Percentiles rank a stretch among this genome's conserved stretches.
Conservation (phyloP, 1,139 yeast species). For the Suhomyces wounanorum region DNA sequence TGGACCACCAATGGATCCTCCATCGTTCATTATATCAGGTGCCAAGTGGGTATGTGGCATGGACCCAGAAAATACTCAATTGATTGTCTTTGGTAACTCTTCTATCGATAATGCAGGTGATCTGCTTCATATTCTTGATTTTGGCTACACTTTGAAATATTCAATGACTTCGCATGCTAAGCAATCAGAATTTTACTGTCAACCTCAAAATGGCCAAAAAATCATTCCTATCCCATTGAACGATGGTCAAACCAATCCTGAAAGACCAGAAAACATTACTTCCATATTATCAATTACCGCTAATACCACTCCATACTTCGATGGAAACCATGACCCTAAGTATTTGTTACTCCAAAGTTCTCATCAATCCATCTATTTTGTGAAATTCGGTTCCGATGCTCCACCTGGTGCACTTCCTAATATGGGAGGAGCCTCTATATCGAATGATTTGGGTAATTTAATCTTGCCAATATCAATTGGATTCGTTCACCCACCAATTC, state of each 20-base stretch:
- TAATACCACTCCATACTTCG: slow-evolving; percentile 58
- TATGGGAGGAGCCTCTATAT: slow-evolving; percentile 10
- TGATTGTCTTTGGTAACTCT: slow-evolving; percentile 59
- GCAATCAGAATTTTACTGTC: slow-evolving; percentile 75
- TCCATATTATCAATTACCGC: slow-evolving; percentile 36
- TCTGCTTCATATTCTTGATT: slow-evolving; percentile 65
- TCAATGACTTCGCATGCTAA: slow-evolving; percentile 79
- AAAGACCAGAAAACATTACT: slow-evolving; percentile 27
- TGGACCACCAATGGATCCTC: slow-evolving; percentile 27
- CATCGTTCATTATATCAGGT: slow-evolving; percentile 33
- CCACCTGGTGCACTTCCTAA: slow-evolving; percentile 9
- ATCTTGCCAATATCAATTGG: slow-evolving; percentile 77
- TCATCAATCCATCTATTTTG: slow-evolving; percentile 49
- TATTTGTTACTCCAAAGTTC: slow-evolving; percentile 59
- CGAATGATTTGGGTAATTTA: slow-evolving; percentile 55
- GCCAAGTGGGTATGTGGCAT: slow-evolving; percentile 74
- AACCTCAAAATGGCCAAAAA: slow-evolving; percentile 52
- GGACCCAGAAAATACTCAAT: slow-evolving; percentile 78
- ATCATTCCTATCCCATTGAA: slow-evolving; percentile 33
- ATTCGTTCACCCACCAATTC: slow-evolving; percentile 76
- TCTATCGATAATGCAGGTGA: slow-evolving; percentile 39
- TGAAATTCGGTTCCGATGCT: slow-evolving; percentile 18
- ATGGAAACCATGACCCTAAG: slow-evolving; percentile 69
- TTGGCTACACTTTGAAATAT: slow-evolving; percentile 79
- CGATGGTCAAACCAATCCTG: slow-evolving; percentile 18